phyloP scores from a whole-genome alignment of 2,329 filamentous ascomycete species.

The Cladosporium sphaerospermum region DNA sequence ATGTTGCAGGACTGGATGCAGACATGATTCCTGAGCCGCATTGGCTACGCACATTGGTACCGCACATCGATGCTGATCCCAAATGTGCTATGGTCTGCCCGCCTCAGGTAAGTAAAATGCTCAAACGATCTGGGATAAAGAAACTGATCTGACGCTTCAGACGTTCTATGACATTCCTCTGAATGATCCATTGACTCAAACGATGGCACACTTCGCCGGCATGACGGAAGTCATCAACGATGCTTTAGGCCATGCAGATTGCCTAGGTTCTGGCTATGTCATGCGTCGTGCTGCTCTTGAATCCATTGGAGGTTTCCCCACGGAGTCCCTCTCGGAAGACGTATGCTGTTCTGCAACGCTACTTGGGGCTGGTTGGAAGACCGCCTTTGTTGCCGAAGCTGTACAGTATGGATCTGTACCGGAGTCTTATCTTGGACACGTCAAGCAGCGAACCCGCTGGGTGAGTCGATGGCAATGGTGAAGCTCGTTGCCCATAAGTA shows the following conservation, averaged over 20 bases:
- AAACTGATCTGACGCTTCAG: constrained; percentile 51
- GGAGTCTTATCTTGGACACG: constrained; percentile 49
- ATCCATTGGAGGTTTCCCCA: constrained; percentile 56
- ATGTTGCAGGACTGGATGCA: constrained; percentile 59
- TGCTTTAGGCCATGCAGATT: constrained; percentile 51
- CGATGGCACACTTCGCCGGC: constrained; percentile 54
- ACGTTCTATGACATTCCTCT: constrained; percentile 58
- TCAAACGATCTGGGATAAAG: constrained; percentile 40
- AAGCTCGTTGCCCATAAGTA: too few relatives aligned
- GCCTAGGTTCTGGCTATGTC: constrained; percentile 58
- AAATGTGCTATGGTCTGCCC: constrained; percentile 9
- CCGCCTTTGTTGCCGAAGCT: constrained; percentile 53
- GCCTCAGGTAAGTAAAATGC: background rate
- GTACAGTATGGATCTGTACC: constrained; percentile 56
- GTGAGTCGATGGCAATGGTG: constrained; percentile 22
- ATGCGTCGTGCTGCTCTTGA: constrained; percentile 55
- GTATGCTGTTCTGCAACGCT: constrained; percentile 54
- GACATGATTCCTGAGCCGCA: constrained; percentile 61
- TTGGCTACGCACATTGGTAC: constrained; percentile 55
- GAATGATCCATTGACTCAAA: constrained; percentile 54
- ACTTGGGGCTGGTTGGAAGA: constrained; percentile 57
- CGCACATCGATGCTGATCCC: constrained; percentile 40
- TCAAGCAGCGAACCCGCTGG: constrained; percentile 55
- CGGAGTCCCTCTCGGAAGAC: constrained; percentile 56
- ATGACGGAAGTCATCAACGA: constrained; percentile 45